Evolutionary conservation across 352 stramenopile species (phyloP), one percentile per base, ranked within the genome.

Genomic region (Globisporangium rhizosaccharum): DNA sequence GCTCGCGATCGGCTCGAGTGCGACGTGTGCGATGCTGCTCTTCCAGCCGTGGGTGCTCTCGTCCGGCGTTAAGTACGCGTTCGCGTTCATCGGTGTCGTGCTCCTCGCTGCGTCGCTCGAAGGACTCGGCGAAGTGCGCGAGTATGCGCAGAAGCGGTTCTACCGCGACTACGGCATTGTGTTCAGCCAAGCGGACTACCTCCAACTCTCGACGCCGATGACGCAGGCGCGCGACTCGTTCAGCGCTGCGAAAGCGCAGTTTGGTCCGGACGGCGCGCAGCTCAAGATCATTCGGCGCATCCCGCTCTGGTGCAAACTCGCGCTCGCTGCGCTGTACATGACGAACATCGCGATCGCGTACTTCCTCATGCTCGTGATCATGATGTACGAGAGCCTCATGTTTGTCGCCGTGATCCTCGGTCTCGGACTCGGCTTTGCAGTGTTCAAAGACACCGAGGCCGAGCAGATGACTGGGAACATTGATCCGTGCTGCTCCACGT

Each of bases 341-440:
- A 61, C 76, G 20, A 75, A 87, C 52, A 63, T 94, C 61, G 72
- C 76, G 55, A 68, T 92, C 61, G 84, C 78, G 45, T 94, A 94
- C 73, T 87, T 82, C 47, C 61, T 90, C 67, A 94, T 94, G 84
- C 69, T 94, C n/a, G 53, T 94, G 47, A 82, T 90, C 55, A 94
- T 94, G 84, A 87, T 82, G 61, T 94, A 87, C 69, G 84, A 94
- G 70, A 84, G 74, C 18, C 62, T 85, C n/a, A 73, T 94, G 56
- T 94, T 94, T 63, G 53, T 90, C 39, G 82, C 82, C 9, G 80
- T 89, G 9, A 79, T 91, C 49, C 46, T 94, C 10, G 84, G 84
- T 1, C 66, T 92, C 18, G 82, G 80, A 6, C 48, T 85, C 30
- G 82, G 82, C 51, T 92, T 94, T 59, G 73, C 78, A 51, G 61